phyloP scores from a whole-genome alignment of 495 filamentous ascomycete genomes.

The Xylaria scruposa region DNA sequence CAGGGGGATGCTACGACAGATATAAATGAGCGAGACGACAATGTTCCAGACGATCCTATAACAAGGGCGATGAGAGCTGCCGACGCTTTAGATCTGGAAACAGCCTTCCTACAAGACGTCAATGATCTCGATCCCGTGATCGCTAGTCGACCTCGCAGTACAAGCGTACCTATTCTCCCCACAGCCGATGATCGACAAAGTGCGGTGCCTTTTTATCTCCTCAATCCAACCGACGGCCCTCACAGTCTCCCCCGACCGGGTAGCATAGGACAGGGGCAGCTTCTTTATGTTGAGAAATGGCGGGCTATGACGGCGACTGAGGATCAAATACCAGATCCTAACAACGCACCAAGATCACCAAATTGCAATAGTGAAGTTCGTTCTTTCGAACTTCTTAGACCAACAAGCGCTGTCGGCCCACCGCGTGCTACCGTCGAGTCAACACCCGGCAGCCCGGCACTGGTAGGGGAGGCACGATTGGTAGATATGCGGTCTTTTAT shows the following conservation, averaged over 20 bases:
- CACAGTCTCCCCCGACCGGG: neutral
- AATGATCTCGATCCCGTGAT: slow-evolving; percentile 47
- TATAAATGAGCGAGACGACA: slow-evolving; percentile 18
- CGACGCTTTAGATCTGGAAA: slow-evolving; percentile 56
- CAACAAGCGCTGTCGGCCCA: slow-evolving; percentile 26
- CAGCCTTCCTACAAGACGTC: slow-evolving; percentile 49
- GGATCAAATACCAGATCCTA: slow-evolving; percentile 22
- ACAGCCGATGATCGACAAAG: slow-evolving; percentile 38
- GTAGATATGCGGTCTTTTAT: slow-evolving; percentile 33
- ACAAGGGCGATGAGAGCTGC: slow-evolving; percentile 57
- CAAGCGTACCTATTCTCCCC: slow-evolving; percentile 43
- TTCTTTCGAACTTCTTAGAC: slow-evolving; percentile 16
- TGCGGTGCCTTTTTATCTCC: slow-evolving; percentile 39
- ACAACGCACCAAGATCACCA: slow-evolving; percentile 3
- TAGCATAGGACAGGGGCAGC: slow-evolving; percentile 11
- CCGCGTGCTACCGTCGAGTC: slow-evolving; percentile 27
- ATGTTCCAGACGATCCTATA: slow-evolving; percentile 44
- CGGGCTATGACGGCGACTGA: slow-evolving; percentile 14
- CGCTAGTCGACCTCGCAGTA: slow-evolving; percentile 41
- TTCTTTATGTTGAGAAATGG: slow-evolving; percentile 7
- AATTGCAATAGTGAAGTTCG: slow-evolving; percentile 11
- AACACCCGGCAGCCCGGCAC: slow-evolving; percentile 30
- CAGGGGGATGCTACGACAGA: slow-evolving; percentile 5
- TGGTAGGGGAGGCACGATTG: slow-evolving; percentile 34
- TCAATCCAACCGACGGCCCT: slow-evolving; percentile 31